Conservation (phyloP, 305 asterid species). For the Solanum aculeatissimum region DNA sequence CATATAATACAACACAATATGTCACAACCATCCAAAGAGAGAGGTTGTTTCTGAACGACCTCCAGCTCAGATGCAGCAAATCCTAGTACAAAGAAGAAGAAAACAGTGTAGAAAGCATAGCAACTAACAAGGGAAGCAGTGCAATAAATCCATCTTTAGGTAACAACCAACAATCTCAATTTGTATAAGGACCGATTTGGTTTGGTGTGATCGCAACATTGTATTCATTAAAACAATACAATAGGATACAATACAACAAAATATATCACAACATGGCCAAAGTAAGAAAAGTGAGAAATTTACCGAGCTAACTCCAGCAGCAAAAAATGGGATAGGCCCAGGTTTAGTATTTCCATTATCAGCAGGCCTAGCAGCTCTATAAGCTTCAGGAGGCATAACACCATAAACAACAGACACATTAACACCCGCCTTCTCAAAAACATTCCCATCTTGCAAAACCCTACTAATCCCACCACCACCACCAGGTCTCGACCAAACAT, state of each 20-base stretch:
- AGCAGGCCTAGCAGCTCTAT: slow-evolving; percentile 74
- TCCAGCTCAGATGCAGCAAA: too few species aligned
- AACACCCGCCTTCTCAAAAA: slow-evolving; percentile 95
- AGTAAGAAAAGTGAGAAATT: background rate
- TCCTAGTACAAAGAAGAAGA: too few species aligned
- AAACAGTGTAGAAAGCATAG: too few species aligned
- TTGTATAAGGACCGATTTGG: too few species aligned
- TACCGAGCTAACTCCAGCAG: slow-evolving; percentile 98
- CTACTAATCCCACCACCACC: slow-evolving; percentile 98
- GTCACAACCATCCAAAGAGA: background rate
- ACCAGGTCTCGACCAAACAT: slow-evolving; percentile 98
- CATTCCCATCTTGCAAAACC: slow-evolving; percentile 83
- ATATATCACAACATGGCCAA: background rate
- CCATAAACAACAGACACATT: slow-evolving; percentile 96
- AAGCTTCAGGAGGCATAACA: slow-evolving; percentile 91
- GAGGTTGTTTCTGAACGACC: too few species aligned
- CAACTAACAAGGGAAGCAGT: too few species aligned
- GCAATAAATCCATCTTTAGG: too few species aligned
- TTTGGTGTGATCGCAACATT: too few species aligned
- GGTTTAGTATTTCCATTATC: slow-evolving; percentile 48
- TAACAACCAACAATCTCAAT: too few species aligned
- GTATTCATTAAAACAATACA: background rate
- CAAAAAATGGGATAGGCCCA: slow-evolving; percentile 86
- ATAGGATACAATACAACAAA: background rate
- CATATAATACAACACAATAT: background rate